Percentiles rank a stretch among this genome's conserved stretches.
phyloP scores from a whole-genome alignment of 306 rosid genomes.

The Lathyrus tuberosus region DNA sequence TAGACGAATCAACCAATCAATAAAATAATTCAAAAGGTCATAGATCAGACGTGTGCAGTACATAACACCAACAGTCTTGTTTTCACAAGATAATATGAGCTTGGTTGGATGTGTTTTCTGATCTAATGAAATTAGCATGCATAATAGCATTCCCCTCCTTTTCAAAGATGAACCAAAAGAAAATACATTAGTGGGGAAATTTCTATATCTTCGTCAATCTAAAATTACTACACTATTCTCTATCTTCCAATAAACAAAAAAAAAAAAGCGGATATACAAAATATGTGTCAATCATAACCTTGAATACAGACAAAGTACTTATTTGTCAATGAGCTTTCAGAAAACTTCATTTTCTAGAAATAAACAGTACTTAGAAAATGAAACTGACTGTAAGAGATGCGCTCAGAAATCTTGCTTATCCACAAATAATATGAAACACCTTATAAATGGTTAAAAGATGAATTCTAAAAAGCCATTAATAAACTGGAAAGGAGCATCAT shows the following conservation, averaged over 20 bases:
- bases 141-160: background rate
- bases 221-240: background rate
- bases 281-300: background rate
- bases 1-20: background rate
- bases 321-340: background rate
- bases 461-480: constrained; percentile 26
- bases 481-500: constrained; percentile 1
- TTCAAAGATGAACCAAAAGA: background rate
- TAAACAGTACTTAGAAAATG: background rate
- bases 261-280: constrained; percentile 7
- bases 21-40: background rate
- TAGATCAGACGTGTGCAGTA: background rate
- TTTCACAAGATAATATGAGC: background rate
- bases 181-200: constrained; percentile 2
- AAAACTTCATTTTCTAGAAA: constrained; percentile 8
- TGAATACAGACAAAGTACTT: constrained; percentile 20
- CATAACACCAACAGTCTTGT: background rate
- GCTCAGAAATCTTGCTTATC: constrained; percentile 11
- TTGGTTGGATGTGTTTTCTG: background rate
- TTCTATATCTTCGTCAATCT: background rate
- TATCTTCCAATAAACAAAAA: background rate
- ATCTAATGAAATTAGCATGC: background rate
- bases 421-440: background rate
- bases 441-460: constrained; percentile 6
- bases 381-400: constrained; percentile 8